Evolutionary conservation across 257 asterid species (phyloP), one percentile per base, ranked within the genome.

Genomic region (Petunia axillaris): DNA sequence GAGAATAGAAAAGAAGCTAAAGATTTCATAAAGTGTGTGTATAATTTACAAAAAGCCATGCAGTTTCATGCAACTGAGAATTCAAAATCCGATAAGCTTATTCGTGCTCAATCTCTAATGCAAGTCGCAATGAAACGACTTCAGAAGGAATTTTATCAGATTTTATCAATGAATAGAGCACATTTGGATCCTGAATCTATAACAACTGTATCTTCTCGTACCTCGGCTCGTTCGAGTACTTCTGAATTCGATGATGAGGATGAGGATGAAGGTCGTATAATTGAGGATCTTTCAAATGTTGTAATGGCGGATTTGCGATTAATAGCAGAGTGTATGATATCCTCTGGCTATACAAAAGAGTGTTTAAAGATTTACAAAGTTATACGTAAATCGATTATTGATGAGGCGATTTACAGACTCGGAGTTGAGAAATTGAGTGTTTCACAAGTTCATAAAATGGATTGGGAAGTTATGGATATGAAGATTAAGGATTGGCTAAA

Each of bases 71-170:
- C 84, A 5, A 77, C 54, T 2, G 98, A 92, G 79, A 86, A 83
- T n/a, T 76, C 97, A 3, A 81, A 74, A 83, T 89, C 98, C 0
- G 94, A 89, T 0, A 93, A 91, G 11, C 64, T 93, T 16, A 79
- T 76, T 11, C 91, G 89, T 1, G 97, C 97, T 0, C 97, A 95
- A 36, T 87, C 78, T 74, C 85, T 95, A 50, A 95, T 93, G 99
- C 91, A 91, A 68, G 85, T 84, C 43, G 98, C 99, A 0, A 85
- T 92, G 93, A 91, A 88, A 83, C 82, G 97, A 40, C 89, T 95
- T 2, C 93, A 93, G 83, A 93, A 93, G 82, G 99, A 95, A 85
- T 93, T 95, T 70, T 90, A 91, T 87, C 99, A 91, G 86, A 91
- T 93, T 10, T 86, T 95, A 41, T 91, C 97, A 1, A 90, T 84